These are phyloP conservation scores for Ophiocordyceps camponoti-saundersi DNA, from an alignment of 2,329 filamentous ascomycete genomes.

Conservation along the genomic window DNA sequence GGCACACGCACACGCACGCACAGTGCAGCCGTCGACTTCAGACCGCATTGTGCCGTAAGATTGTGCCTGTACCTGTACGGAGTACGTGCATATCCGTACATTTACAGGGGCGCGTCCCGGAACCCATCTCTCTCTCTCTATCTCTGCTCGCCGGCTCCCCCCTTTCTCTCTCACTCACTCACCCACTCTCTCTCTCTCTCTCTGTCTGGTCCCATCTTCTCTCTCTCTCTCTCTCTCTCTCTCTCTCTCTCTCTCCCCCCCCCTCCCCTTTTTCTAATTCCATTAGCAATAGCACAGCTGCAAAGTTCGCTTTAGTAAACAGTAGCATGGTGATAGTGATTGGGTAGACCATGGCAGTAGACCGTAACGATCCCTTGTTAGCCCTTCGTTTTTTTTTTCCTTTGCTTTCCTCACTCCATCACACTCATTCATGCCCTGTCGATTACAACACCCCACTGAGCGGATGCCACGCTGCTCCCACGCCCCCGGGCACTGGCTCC, in stretches of 20 bases:
- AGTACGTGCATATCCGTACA: too few relatives aligned
- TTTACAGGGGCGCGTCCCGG: background rate
- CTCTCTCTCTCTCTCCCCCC: slow-evolving; percentile 1
- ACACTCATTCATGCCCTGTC: background rate
- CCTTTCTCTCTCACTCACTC: background rate
- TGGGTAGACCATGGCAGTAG: too few relatives aligned
- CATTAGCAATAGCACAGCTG: slow-evolving; percentile 12
- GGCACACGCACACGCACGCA: background rate
- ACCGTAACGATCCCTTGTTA: too few relatives aligned
- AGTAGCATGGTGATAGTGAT: too few relatives aligned
- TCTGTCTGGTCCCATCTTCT: background rate
- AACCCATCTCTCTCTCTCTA: background rate
- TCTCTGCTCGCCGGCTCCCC: too few relatives aligned
- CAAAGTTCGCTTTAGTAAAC: too few relatives aligned
- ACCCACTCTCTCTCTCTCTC: slow-evolving; percentile 5
- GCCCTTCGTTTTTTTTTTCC: slow-evolving; percentile 20
- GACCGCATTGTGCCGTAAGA: too few relatives aligned
- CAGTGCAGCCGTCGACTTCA: background rate
- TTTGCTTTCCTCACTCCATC: slow-evolving; percentile 11
- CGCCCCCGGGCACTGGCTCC: background rate
- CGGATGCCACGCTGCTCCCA: background rate
- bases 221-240: background rate
- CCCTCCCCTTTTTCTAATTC: slow-evolving; percentile 19
- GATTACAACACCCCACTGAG: background rate
- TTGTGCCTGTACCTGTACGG: too few relatives aligned